Conservation (phyloP, 2,329 filamentous ascomycete species). For the Cercospora brassicicola region DNA sequence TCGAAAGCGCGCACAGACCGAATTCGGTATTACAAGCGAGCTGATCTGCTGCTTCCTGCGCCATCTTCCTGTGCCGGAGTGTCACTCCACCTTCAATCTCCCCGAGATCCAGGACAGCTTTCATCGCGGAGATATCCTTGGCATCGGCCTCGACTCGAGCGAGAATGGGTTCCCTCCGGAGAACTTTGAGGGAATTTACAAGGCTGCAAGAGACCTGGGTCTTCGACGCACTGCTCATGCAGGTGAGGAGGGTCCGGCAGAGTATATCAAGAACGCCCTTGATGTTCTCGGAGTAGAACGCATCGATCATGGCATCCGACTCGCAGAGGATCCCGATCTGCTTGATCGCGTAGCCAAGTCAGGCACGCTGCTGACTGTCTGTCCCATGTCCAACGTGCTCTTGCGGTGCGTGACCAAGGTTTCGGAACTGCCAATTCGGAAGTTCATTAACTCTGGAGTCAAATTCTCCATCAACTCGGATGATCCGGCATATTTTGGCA, state of each 20-base stretch:
- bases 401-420: slow-evolving; percentile 58
- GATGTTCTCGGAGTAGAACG: slow-evolving; percentile 62
- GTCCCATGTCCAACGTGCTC: slow-evolving; percentile 71
- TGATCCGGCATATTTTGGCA: slow-evolving; percentile 62
- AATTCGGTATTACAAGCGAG: slow-evolving; percentile 65
- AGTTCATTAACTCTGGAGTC: slow-evolving; percentile 63
- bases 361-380: slow-evolving; percentile 66
- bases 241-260: slow-evolving; percentile 70
- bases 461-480: slow-evolving; percentile 73
- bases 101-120: slow-evolving; percentile 41
- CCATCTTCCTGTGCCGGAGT: slow-evolving; percentile 64
- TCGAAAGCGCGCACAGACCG: slow-evolving; percentile 58
- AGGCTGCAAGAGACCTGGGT: slow-evolving; percentile 53
- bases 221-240: slow-evolving; percentile 70
- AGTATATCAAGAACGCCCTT: slow-evolving; percentile 65
- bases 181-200: slow-evolving; percentile 63
- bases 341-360: slow-evolving; percentile 59
- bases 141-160: slow-evolving; percentile 68
- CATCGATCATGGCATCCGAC: slow-evolving; percentile 73
- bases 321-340: slow-evolving; percentile 61
- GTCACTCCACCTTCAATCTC: slow-evolving; percentile 49
- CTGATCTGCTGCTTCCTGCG: slow-evolving; percentile 72
- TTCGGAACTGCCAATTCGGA: slow-evolving; percentile 60
- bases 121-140: slow-evolving; percentile 47
- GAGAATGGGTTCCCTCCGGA: slow-evolving; percentile 49